Conservation (phyloP, 2,329 filamentous ascomycete species). For the Fusarium sp. region DNA sequence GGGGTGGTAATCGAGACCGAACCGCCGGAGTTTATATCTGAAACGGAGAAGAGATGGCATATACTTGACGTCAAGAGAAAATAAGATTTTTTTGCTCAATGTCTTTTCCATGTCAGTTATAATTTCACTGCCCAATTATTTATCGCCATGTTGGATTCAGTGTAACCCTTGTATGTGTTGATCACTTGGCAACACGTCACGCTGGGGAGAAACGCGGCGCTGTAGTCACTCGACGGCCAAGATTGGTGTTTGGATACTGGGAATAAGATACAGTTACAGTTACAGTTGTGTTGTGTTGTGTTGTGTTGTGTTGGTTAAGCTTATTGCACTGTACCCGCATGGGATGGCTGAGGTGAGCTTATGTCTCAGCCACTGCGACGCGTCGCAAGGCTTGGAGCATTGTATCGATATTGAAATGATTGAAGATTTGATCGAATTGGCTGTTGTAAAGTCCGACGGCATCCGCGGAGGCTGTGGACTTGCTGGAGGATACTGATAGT, state of each 20-base stretch:
- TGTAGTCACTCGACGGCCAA: not conserved
- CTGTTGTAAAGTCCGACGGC: not conserved
- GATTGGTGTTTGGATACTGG: not conserved
- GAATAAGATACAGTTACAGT: not conserved
- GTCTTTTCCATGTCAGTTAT: not conserved
- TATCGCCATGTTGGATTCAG: not conserved
- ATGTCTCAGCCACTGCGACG: not conserved
- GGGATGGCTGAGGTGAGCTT: constrained; percentile 10
- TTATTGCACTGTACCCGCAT: not conserved
- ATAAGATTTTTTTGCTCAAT: not conserved
- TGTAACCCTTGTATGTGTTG: not conserved
- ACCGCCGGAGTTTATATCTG: not conserved
- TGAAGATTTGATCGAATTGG: not conserved
- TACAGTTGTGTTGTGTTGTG: not conserved
- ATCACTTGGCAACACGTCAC: constrained; percentile 3
- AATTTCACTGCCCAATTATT: not conserved
- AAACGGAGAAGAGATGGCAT: not conserved
- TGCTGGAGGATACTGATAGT: not conserved
- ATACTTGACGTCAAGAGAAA: not conserved
- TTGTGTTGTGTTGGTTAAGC: constrained; percentile 4
- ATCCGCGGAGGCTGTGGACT: not conserved
- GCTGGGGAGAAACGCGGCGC: not conserved
- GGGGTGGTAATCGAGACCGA: constrained; percentile 14
- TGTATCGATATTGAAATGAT: no score
- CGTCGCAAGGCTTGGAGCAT: no score